These are phyloP conservation scores for Fusarium pseudoanthophilum DNA, from an alignment of 2,329 filamentous ascomycete species.

Conservation along the genomic window DNA sequence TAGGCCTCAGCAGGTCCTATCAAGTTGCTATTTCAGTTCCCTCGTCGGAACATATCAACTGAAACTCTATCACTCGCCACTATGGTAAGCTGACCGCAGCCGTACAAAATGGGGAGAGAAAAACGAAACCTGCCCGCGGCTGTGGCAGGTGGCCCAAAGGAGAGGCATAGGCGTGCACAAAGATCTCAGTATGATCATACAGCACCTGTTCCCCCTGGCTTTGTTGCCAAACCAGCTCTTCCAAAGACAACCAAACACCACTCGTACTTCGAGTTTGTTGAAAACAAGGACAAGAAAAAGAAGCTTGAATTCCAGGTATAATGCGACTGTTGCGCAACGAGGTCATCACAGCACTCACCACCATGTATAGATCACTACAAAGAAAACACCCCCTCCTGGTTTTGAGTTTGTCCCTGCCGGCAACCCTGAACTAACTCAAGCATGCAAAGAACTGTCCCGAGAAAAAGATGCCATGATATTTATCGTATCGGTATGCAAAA, in stretches of 20 bases:
- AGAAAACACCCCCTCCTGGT: constrained; percentile 65
- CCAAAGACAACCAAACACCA: constrained; percentile 65
- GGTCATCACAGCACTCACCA: constrained; percentile 44
- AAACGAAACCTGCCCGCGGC: constrained; percentile 49
- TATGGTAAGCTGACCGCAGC: constrained; percentile 45
- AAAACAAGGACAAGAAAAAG: constrained; percentile 71
- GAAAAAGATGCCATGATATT: constrained; percentile 72
- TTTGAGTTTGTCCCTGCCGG: constrained; percentile 72
- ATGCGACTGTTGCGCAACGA: constrained; percentile 31
- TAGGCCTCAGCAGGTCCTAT: constrained; percentile 26
- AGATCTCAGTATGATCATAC: constrained; percentile 49
- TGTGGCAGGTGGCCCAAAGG: constrained; percentile 49
- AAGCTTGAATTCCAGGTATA: constrained; percentile 71
- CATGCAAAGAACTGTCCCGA: constrained; percentile 73
- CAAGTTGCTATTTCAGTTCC: constrained; percentile 35
- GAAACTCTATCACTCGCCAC: constrained; percentile 30
- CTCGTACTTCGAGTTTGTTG: constrained; percentile 71
- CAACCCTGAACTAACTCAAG: constrained; percentile 67
- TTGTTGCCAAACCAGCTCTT: constrained; percentile 53
- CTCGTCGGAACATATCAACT: constrained; percentile 27
- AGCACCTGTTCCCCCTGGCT: constrained; percentile 48
- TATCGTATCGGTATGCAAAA: constrained; percentile 68
- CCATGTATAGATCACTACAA: constrained; percentile 61
- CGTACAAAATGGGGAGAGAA: constrained; percentile 50
- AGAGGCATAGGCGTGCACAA: constrained; percentile 49